Conservation (phyloP, 139 green algal species). For the Zygnema cylindricum region DNA sequence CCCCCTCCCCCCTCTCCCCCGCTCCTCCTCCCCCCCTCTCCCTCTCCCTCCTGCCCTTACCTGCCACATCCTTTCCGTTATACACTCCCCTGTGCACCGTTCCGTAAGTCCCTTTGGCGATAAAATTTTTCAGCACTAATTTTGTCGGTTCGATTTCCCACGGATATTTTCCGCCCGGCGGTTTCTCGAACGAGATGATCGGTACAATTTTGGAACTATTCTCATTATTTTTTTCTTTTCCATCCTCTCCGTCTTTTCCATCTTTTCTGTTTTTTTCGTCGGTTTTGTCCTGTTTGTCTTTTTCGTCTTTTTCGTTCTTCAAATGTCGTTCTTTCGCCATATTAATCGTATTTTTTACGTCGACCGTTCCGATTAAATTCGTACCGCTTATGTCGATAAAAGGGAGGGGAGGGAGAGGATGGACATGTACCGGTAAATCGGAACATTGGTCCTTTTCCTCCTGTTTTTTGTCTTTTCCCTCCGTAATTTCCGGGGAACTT, state of each 20-base stretch:
- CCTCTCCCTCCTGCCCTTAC: neutral
- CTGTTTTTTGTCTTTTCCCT: too few species aligned
- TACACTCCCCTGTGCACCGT: constrained; percentile 34
- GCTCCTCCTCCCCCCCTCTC: too few species aligned
- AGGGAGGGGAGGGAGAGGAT: neutral
- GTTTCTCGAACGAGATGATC: neutral
- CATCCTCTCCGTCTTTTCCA: neutral
- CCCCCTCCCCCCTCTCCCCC: too few species aligned
- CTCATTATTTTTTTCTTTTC: neutral
- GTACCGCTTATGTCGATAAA: neutral
- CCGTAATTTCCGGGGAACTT: too few species aligned
- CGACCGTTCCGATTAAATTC: neutral
- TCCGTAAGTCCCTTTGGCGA: constrained; percentile 32
- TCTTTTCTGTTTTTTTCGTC: neutral
- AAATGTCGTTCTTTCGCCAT: neutral
- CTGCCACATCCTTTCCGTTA: constrained; percentile 21
- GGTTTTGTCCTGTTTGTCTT: too few species aligned
- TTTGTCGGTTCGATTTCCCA: constrained; percentile 44
- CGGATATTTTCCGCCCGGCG: neutral
- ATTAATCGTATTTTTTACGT: neutral
- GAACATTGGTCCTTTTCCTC: too few species aligned
- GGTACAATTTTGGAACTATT: neutral
- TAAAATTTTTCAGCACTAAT: constrained; percentile 29
- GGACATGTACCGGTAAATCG: neutral
- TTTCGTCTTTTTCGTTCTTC: too few species aligned